Base-by-base conservation (phyloP, 1,284 basidiomycete species). In the Melampsora americana region DNA sequence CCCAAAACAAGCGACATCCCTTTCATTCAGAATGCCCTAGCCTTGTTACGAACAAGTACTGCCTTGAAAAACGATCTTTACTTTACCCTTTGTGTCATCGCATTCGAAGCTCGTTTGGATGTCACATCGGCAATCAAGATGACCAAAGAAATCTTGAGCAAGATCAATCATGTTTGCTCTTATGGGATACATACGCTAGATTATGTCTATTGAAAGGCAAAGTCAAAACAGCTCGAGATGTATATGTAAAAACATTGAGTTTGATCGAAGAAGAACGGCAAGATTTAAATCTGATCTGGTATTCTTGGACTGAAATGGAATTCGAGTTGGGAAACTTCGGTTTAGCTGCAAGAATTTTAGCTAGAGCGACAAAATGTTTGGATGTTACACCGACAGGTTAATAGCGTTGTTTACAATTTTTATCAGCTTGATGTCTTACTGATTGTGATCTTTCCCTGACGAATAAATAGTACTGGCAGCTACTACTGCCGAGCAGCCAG, bases 271-370 rank as follows among this genome's bases (percentile, higher is more conserved):
- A 32, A 66, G 78, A 77, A 50, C 79, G 75, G 65, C 69, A 77
- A 69, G 78, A 78, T 56, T 78, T 76, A 42, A 78, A 75, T 26
- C 70, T 69, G 73, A 81, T 96, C 56, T 94, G 91, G 90, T 91
- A 90, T 84, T 88, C 90, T 66, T 96, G 92, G 92, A 91, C 90
- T 0, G 90, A 93, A 81, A 87, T 94, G 87, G 93, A 95, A 82
- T 93, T 90, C 90, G 83, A 91, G n/a, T 83, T 85, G 14, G 86
- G 87, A 0, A 80, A 86, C 44, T 79, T 83, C 23, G 86, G 87
- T 88, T 28, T 68, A 11, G 66, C 56, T 42, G 59, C 64, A 42
- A 72, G 62, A 23, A 69, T 77, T 32, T 65, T 77, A 26, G 68
- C 68, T 44, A 46, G 62, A n/a, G n/a, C 75, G 39, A 30, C 65